Evolutionary conservation across 805 yeast genomes (phyloP).

Genomic region (Candida yuanshanica): DNA sequence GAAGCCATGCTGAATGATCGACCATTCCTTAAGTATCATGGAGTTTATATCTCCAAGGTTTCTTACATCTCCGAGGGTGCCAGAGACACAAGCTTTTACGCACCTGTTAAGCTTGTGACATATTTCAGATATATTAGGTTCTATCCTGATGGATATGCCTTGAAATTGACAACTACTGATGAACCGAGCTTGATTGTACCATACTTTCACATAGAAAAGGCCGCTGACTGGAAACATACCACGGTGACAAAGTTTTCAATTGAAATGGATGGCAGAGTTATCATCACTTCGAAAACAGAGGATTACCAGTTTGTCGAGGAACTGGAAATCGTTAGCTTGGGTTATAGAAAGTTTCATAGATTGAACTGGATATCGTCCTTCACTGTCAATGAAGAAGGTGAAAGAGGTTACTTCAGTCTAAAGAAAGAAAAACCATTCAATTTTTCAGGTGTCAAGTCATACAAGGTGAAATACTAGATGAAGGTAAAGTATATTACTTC

Average conservation of each 20-base stretch:
- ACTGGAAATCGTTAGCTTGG: constrained; percentile 53
- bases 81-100: constrained; percentile 53
- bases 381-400: constrained; percentile 51
- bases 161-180: constrained; percentile 61
- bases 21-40: constrained; percentile 76
- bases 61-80: constrained; percentile 84
- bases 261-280: constrained; percentile 53
- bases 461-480: constrained; percentile 9
- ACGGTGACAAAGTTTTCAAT: constrained; percentile 33
- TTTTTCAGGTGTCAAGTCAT: constrained; percentile 57
- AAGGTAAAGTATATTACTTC: neutral
- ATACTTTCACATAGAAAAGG: constrained; percentile 33
- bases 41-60: constrained; percentile 80
- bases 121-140: constrained; percentile 84
- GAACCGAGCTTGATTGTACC: constrained; percentile 71
- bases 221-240: constrained; percentile 26
- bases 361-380: constrained; percentile 66
- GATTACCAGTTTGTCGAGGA: constrained; percentile 60
- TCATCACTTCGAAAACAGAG: constrained; percentile 51
- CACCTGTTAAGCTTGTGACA: constrained; percentile 79
- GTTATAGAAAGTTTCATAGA: constrained; percentile 60
- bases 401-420: constrained; percentile 48
- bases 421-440: constrained; percentile 74
- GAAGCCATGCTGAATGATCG: constrained; percentile 39
- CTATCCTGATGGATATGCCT: constrained; percentile 69